These are phyloP conservation scores for Leptographium radiaticola DNA, from an alignment of 2,329 filamentous ascomycete genomes.

Conservation along the genomic window DNA sequence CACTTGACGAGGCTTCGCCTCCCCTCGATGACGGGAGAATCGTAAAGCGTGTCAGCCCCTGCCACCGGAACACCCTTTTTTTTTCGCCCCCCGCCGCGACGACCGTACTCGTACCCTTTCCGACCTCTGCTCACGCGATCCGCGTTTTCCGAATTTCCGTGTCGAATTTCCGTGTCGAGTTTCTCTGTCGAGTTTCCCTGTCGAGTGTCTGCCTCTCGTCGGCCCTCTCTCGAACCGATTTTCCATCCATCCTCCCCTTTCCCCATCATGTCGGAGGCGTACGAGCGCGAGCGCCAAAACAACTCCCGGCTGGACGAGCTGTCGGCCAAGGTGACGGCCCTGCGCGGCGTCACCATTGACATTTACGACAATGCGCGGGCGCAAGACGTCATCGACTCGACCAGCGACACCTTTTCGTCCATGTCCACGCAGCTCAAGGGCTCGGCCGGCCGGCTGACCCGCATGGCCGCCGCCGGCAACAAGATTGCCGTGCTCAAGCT, in stretches of 20 bases:
- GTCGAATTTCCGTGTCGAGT: too few relatives aligned
- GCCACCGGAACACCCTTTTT: too few relatives aligned
- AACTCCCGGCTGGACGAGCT: constrained; percentile 89
- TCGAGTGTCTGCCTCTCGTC: too few relatives aligned
- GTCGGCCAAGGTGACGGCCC: constrained; percentile 75
- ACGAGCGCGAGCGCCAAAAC: constrained; percentile 80
- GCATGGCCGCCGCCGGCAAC: constrained; percentile 86
- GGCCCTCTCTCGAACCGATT: too few relatives aligned
- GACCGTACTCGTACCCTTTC: too few relatives aligned
- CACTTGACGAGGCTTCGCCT: too few relatives aligned
- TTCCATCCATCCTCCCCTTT: background rate
- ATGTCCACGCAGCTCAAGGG: constrained; percentile 75
- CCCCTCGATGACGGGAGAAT: too few relatives aligned
- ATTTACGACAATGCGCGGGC: constrained; percentile 93
- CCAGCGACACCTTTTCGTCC: constrained; percentile 83
- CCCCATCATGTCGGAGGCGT: constrained; percentile 54
- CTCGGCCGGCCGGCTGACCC: constrained; percentile 65
- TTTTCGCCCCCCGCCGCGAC: too few relatives aligned
- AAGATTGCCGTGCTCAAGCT: constrained; percentile 85
- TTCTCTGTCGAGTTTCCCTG: too few relatives aligned
- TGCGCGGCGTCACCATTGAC: constrained; percentile 89
- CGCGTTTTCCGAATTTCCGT: too few relatives aligned
- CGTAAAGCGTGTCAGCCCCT: too few relatives aligned
- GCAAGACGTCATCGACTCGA: constrained; percentile 78
- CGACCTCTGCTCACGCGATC: too few relatives aligned